Conservation (phyloP, 2,329 filamentous ascomycete genomes). For the Xenoacremonium recifei region DNA sequence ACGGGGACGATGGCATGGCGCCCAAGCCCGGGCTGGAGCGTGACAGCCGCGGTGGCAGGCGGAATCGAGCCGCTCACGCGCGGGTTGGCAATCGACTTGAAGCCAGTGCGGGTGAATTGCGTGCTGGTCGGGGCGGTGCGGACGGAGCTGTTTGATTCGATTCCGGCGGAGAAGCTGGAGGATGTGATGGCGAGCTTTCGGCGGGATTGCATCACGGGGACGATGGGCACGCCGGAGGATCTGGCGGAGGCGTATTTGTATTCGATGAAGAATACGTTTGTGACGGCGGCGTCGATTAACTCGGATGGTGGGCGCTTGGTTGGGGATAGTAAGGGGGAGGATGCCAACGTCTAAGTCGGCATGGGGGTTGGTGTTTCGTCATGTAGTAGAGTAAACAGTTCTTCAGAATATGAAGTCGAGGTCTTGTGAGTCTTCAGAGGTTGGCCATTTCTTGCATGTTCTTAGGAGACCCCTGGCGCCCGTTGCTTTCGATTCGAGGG, state of each 20-base stretch:
- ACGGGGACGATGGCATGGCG: slow-evolving; percentile 50
- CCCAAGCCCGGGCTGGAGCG: slow-evolving; percentile 50
- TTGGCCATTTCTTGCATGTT: slow-evolving; percentile 18
- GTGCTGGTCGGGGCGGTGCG: slow-evolving; percentile 55
- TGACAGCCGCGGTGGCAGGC: slow-evolving; percentile 46
- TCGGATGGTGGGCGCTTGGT: slow-evolving; percentile 24
- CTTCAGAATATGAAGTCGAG: slow-evolving; percentile 1
- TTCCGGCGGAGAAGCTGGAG: slow-evolving; percentile 13
- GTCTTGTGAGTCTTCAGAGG: slow-evolving; percentile 1
- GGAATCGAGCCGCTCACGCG: slow-evolving; percentile 53
- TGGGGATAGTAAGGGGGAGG: slow-evolving; percentile 15
- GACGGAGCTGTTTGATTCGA: slow-evolving; percentile 38
- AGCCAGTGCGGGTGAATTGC: slow-evolving; percentile 62
- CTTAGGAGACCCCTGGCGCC: slow-evolving; percentile 16
- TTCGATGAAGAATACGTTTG: slow-evolving; percentile 40
- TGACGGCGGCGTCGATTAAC: slow-evolving; percentile 31
- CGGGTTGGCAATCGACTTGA: slow-evolving; percentile 60
- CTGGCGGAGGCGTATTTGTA: slow-evolving; percentile 44
- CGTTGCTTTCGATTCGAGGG: slow-evolving; percentile 10
- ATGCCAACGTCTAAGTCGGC: slow-evolving; percentile 5
- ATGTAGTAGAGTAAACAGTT: background rate
- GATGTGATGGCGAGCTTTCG: slow-evolving; percentile 10
- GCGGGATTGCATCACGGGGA: slow-evolving; percentile 17
- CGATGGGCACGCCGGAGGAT: slow-evolving; percentile 34
- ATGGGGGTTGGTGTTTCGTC: too few relatives aligned